A percentile compares a stretch with the other conserved stretches of the same genome.
These are phyloP conservation scores for Erysimum cheiri DNA, from an alignment of 441 rosid species.

Conservation along the genomic window DNA sequence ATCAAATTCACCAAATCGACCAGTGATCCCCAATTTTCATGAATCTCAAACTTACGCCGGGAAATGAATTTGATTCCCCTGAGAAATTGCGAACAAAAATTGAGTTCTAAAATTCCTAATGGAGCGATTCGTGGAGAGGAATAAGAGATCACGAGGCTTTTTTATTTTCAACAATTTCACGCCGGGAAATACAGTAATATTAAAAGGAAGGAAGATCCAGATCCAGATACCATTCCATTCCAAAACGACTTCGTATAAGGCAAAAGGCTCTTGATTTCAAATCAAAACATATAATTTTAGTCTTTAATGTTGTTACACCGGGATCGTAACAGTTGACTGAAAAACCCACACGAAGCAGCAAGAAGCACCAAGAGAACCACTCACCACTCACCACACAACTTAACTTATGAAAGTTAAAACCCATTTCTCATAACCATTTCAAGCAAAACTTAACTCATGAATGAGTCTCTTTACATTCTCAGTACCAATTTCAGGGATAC, in stretches of 20 bases:
- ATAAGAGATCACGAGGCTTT: too few species aligned
- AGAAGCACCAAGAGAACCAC: background rate
- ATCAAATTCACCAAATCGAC: background rate
- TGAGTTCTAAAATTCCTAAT: too few species aligned
- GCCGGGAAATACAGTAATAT: too few species aligned
- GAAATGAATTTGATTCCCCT: too few species aligned
- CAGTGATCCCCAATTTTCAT: background rate
- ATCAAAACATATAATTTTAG: background rate
- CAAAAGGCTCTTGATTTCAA: background rate
- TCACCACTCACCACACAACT: background rate
- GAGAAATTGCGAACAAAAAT: too few species aligned
- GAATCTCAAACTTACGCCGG: background rate
- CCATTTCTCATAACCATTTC: constrained; percentile 14
- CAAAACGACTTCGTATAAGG: background rate
- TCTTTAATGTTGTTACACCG: background rate
- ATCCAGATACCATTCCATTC: too few species aligned
- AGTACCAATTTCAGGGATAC: background rate
- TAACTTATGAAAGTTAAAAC: background rate
- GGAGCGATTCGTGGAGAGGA: too few species aligned
- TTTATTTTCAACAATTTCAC: too few species aligned
- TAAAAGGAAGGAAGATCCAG: too few species aligned
- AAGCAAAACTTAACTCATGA: constrained; percentile 7
- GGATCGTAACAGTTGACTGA: background rate
- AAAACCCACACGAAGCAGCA: background rate
- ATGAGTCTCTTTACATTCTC: background rate